These are phyloP conservation scores for Lentinula lateritia DNA, from an alignment of 768 basidiomycete species.

Conservation along the genomic window DNA sequence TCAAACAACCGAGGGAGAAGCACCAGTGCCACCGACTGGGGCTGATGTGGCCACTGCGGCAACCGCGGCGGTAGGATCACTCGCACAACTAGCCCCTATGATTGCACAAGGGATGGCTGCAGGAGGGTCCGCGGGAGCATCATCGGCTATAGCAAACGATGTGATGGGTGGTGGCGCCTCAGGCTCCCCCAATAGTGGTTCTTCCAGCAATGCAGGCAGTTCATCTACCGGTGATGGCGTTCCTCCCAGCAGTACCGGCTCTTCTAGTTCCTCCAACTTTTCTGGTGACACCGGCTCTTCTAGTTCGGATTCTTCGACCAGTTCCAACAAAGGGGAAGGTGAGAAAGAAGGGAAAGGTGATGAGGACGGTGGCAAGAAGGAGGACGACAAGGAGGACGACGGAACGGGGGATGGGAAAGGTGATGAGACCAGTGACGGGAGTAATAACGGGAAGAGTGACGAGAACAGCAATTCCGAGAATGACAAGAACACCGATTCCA, in stretches of 20 bases:
- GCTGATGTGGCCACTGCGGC: no score
- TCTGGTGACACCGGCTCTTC: not conserved
- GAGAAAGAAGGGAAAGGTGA: not conserved
- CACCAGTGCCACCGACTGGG: no score
- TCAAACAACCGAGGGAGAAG: no score
- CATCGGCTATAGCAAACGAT: not conserved
- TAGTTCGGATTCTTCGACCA: not conserved
- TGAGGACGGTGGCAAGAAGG: not conserved
- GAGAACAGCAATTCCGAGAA: no score
- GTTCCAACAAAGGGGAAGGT: not conserved
- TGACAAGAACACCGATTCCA: no score
- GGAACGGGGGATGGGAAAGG: no score
- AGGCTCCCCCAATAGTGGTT: not conserved
- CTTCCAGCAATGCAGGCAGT: not conserved
- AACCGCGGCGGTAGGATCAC: not conserved
- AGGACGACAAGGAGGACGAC: no score
- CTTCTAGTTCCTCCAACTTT: not conserved
- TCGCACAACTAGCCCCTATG: not conserved
- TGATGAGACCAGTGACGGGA: no score
- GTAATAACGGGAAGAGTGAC: no score
- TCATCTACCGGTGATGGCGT: not conserved
- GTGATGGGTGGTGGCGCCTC: not conserved
- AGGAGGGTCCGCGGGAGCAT: not conserved
- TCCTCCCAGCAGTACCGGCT: not conserved
- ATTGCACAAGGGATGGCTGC: not conserved